Percentiles rank a stretch among this genome's conserved stretches.
Conservation (phyloP, 2,329 filamentous ascomycete species). For the Allantophomopsis cytisporea region DNA sequence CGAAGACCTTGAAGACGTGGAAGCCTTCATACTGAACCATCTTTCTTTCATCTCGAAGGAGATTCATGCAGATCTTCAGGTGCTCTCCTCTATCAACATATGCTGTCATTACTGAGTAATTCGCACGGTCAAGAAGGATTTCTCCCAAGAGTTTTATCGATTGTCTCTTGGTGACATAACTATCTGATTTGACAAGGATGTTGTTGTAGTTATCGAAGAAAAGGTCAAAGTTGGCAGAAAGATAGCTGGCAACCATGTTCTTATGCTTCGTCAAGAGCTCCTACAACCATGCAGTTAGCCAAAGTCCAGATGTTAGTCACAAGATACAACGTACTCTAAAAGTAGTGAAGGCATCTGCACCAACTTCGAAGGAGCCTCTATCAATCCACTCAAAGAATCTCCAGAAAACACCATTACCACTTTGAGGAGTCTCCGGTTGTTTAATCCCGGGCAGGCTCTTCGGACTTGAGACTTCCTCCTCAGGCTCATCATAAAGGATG, state of each 20-base stretch:
- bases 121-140: slow-evolving; percentile 84
- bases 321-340: slow-evolving; percentile 57
- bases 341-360: slow-evolving; percentile 93
- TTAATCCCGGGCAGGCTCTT: slow-evolving; percentile 60
- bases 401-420: slow-evolving; percentile 84
- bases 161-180: slow-evolving; percentile 95
- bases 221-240: slow-evolving; percentile 78
- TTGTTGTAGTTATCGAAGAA: slow-evolving; percentile 91
- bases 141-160: slow-evolving; percentile 96
- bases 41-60: slow-evolving; percentile 86
- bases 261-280: slow-evolving; percentile 94
- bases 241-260: slow-evolving; percentile 73
- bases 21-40: slow-evolving; percentile 99
- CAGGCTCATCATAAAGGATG: slow-evolving; percentile 83
- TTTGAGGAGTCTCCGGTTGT: slow-evolving; percentile 61
- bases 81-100: slow-evolving; percentile 95
- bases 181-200: slow-evolving; percentile 77
- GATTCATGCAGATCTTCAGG: slow-evolving; percentile 96
- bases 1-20: slow-evolving; percentile 99
- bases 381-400: slow-evolving; percentile 96
- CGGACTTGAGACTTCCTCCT: slow-evolving; percentile 53
- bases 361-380: slow-evolving; percentile 90
- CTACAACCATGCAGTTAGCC: slow-evolving; percentile 27
- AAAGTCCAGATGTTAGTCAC: neutral
- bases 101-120: slow-evolving; percentile 95